These are phyloP conservation scores for Naganishia friedmannii DNA, from an alignment of 768 basidiomycete genomes.

Conservation along the genomic window DNA sequence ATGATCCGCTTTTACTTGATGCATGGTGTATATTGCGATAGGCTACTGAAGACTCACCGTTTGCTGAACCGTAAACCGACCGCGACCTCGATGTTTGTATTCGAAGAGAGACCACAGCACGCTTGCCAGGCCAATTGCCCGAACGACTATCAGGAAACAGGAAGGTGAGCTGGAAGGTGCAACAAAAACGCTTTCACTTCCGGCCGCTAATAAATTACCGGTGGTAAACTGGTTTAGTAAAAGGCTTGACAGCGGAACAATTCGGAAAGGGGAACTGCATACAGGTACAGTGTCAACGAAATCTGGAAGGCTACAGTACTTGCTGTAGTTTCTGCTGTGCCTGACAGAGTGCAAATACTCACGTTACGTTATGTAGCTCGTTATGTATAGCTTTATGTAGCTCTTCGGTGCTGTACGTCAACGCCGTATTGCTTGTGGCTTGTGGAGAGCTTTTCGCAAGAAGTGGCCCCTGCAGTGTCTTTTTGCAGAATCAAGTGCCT, in stretches of 20 bases:
- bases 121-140: no score
- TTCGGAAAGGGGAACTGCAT: background rate
- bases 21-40: no score
- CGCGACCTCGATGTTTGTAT: no score
- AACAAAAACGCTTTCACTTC: background rate
- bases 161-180: no score
- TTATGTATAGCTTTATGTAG: no score
- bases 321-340: background rate
- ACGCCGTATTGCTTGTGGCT: background rate
- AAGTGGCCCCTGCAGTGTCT: background rate
- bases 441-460: background rate
- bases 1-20: no score
- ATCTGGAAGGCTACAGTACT: background rate
- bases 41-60: no score
- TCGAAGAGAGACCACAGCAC: no score
- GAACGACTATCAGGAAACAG: no score
- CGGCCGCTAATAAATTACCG: background rate
- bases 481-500: no score
- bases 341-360: background rate
- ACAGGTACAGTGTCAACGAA: background rate
- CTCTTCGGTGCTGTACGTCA: no score
- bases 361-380: background rate
- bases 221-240: background rate
- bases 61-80: no score
- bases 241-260: background rate